Percentiles rank a stretch among this genome's conserved stretches.
These are phyloP conservation scores for Aspergillus pseudoterreus DNA, from an alignment of 2,329 filamentous ascomycete species.

Conservation along the genomic window DNA sequence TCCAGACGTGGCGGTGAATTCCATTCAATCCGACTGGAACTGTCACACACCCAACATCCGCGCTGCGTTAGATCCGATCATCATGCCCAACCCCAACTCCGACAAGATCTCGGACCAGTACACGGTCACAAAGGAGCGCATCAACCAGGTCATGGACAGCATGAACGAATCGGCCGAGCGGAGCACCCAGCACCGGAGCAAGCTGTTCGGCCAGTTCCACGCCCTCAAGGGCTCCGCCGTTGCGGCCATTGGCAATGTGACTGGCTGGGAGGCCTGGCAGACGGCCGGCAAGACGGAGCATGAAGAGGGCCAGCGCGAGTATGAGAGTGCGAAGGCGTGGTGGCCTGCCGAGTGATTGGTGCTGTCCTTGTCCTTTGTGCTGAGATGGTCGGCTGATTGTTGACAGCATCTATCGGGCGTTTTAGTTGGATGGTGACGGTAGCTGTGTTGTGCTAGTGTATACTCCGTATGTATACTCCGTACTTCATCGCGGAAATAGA, in stretches of 20 bases:
- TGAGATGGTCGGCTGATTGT: too few species aligned
- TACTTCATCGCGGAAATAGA: too few species aligned
- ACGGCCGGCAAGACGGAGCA: not conserved
- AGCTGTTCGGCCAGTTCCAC: constrained; percentile 1
- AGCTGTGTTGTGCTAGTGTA: too few species aligned
- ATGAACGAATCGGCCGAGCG: not conserved
- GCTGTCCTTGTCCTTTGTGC: too few species aligned
- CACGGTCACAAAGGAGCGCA: not conserved
- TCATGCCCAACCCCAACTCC: not conserved
- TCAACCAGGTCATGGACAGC: not conserved
- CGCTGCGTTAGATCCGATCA: not conserved
- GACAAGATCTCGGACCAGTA: constrained; percentile 3
- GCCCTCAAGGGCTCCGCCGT: not conserved
- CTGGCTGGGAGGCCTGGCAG: not conserved
- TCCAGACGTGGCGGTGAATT: too few species aligned
- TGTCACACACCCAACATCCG: not conserved
- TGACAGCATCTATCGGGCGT: too few species aligned
- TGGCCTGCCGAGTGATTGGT: not conserved
- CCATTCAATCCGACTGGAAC: not conserved
- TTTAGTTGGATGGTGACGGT: too few species aligned
- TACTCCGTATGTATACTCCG: too few species aligned
- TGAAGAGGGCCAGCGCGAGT: constrained; percentile 1
- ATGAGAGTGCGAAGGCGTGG: not conserved
- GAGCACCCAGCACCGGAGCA: not conserved
- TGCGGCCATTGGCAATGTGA: not conserved